These are phyloP conservation scores for Groenewaldozyma salmanticensis DNA, from an alignment of 805 yeast species.

Conservation along the genomic window DNA sequence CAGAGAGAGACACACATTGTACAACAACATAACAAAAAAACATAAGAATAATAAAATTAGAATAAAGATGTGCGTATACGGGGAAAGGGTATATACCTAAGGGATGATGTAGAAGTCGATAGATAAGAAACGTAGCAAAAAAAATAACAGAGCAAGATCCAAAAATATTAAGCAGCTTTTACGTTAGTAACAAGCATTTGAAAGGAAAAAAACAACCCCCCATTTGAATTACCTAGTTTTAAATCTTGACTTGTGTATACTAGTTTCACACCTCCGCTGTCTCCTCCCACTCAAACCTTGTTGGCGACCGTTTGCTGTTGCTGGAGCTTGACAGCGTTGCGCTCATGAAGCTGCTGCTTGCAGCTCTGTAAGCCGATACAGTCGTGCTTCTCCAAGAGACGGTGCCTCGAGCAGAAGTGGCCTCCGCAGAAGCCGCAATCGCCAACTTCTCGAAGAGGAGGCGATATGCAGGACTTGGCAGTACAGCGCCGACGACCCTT, in stretches of 20 bases:
- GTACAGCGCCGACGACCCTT: slow-evolving; percentile 39
- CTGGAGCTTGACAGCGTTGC: slow-evolving; percentile 74
- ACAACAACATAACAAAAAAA: too few relatives aligned
- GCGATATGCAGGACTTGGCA: slow-evolving; percentile 49
- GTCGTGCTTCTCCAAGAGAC: slow-evolving; percentile 74
- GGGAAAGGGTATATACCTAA: too few relatives aligned
- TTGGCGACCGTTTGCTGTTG: slow-evolving; percentile 76
- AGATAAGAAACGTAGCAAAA: not conserved
- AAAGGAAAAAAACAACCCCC: too few relatives aligned
- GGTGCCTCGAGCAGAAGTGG: slow-evolving; percentile 77
- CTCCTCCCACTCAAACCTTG: slow-evolving; percentile 38
- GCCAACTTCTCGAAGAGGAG: slow-evolving; percentile 60
- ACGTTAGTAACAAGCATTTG: too few relatives aligned
- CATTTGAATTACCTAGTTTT: too few relatives aligned
- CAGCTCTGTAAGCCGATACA: slow-evolving; percentile 72
- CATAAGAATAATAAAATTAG: too few relatives aligned
- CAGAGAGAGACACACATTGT: not conserved
- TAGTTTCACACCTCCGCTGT: not conserved
- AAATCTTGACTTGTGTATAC: not conserved
- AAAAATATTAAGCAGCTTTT: too few relatives aligned
- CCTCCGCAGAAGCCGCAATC: slow-evolving; percentile 80
- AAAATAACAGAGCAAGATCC: too few relatives aligned
- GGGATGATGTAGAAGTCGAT: too few relatives aligned
- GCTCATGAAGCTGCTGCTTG: slow-evolving; percentile 73
- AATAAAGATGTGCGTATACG: too few relatives aligned